These are phyloP conservation scores for Mortierella sp. DNA, from an alignment of 371 early-diverging fungal genomes.

Conservation along the genomic window DNA sequence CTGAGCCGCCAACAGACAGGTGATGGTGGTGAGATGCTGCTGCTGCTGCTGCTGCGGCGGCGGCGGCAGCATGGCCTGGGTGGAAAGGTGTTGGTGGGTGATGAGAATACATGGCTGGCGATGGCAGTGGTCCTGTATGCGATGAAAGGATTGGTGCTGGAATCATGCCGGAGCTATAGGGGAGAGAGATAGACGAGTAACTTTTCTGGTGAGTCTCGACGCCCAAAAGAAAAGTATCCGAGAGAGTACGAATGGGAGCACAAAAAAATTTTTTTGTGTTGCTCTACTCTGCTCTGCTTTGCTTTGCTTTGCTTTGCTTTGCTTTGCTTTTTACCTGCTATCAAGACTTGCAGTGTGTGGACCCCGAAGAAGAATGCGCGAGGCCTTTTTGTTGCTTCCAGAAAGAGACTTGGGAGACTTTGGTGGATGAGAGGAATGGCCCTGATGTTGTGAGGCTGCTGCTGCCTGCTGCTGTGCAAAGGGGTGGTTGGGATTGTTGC, in stretches of 20 bases:
- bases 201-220: no score
- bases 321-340: constrained; percentile 11
- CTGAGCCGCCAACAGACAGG: neutral
- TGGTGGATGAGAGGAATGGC: constrained; percentile 34
- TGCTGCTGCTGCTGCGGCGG: no score
- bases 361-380: constrained; percentile 24
- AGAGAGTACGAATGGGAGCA: no score
- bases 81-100: constrained; percentile 42
- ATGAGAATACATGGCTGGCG: constrained; percentile 35
- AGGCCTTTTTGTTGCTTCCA: constrained; percentile 22
- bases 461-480: constrained; percentile 34
- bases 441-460: constrained; percentile 22
- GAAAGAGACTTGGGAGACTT: constrained; percentile 17
- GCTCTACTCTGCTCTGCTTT: no score
- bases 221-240: neutral
- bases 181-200: no score
- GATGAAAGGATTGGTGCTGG: constrained; percentile 49
- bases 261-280: no score
- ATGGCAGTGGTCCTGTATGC: constrained; percentile 49
- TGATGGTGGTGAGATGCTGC: no score
- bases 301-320: no score
- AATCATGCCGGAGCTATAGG: constrained; percentile 36
- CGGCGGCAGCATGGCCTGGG: constrained; percentile 18
- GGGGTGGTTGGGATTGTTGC: constrained; percentile 50
- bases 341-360: constrained; percentile 13